phyloP scores from a whole-genome alignment of 139 green algal species.

The Spirogloea muscicola region DNA sequence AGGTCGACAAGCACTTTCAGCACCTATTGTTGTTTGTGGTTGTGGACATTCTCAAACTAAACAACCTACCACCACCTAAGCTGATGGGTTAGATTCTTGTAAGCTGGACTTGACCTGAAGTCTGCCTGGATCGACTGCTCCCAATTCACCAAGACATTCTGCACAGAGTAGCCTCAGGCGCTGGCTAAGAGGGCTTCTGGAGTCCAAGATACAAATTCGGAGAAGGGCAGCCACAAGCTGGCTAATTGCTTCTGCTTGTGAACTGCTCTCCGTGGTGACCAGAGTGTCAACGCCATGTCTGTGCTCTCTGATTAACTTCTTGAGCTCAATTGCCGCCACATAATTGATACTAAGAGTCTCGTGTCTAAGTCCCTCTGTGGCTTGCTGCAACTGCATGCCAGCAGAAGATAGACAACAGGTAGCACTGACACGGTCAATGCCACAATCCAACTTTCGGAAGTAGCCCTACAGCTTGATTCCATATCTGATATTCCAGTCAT shows the following conservation, averaged over 20 bases:
- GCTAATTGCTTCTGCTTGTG: constrained; percentile 8
- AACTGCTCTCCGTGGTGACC: constrained; percentile 5
- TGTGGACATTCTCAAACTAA: too few species aligned
- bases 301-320: constrained; percentile 8
- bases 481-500: too few species aligned
- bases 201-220: constrained; percentile 29
- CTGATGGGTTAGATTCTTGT: too few species aligned
- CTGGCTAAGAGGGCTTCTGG: neutral
- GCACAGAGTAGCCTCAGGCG: constrained; percentile 34
- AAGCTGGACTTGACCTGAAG: too few species aligned
- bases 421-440: too few species aligned
- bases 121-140: constrained; percentile 47
- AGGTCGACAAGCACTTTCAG: too few species aligned
- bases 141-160: constrained; percentile 49
- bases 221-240: constrained; percentile 42
- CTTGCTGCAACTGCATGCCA: constrained; percentile 13
- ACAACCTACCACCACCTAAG: too few species aligned
- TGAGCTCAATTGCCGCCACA: constrained; percentile 25
- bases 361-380: constrained; percentile 26
- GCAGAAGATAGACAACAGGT: too few species aligned
- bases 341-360: constrained; percentile 31
- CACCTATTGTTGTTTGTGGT: too few species aligned
- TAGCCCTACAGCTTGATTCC: too few species aligned
- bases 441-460: too few species aligned
- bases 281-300: neutral